Evolutionary conservation across 257 asterid species (phyloP).

Genomic region (Gentiana macrophylla): DNA sequence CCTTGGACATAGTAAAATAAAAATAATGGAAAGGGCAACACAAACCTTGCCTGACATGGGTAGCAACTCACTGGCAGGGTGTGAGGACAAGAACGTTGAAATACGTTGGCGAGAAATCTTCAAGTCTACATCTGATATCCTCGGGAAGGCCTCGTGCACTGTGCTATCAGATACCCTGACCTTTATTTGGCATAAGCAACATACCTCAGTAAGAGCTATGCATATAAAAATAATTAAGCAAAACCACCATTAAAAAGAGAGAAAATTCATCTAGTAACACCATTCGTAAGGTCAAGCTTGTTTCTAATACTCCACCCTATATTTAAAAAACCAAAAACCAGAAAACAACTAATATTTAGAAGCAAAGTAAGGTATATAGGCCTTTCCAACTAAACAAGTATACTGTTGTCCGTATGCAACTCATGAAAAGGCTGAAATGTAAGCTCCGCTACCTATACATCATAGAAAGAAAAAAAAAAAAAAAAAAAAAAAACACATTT

Average conservation of each 20-base stretch:
- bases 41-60: constrained; percentile 94
- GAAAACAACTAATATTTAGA: too few species aligned
- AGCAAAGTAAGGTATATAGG: too few species aligned
- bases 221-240: not conserved
- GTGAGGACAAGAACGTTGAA: constrained; percentile 59
- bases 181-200: constrained; percentile 22
- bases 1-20: not conserved
- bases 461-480: too few species aligned
- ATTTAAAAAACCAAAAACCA: too few species aligned
- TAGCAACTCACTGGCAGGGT: constrained; percentile 78
- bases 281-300: not conserved
- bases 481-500: too few species aligned
- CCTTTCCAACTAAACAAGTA: too few species aligned
- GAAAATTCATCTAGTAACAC: too few species aligned
- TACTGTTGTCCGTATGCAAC: too few species aligned
- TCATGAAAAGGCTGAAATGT: too few species aligned
- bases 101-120: constrained; percentile 66
- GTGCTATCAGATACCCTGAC: constrained; percentile 67
- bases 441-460: too few species aligned
- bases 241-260: not conserved
- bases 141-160: constrained; percentile 35
- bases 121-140: constrained; percentile 66
- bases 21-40: constrained; percentile 9
- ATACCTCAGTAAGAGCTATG: not conserved
- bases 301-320: not conserved